Percentiles rank a stretch among this genome's conserved stretches.
Evolutionary conservation across 2,329 filamentous ascomycete genomes (phyloP).

Genomic region (Volutella citrinella): DNA sequence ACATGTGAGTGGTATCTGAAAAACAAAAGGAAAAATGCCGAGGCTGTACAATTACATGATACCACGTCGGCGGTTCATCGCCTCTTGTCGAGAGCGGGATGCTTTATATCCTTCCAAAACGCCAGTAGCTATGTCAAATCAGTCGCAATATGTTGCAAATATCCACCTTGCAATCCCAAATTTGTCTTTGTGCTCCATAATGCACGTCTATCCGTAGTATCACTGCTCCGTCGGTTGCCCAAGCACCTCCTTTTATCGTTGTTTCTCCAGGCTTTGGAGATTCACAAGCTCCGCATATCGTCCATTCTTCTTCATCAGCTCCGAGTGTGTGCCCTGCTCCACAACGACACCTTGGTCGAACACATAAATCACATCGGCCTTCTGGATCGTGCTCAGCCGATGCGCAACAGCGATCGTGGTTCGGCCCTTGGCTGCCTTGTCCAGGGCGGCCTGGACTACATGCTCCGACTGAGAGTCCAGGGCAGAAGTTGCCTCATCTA

Average conservation of each 20-base stretch:
- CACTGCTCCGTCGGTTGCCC: no score
- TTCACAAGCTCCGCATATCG: slow-evolving; percentile 78
- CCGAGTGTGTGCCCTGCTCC: slow-evolving; percentile 76
- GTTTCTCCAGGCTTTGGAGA: slow-evolving; percentile 71
- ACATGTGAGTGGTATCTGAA: no score
- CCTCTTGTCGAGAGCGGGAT: no score
- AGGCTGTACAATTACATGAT: no score
- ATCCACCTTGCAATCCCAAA: no score
- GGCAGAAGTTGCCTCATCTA: slow-evolving; percentile 79
- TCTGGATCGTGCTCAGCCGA: slow-evolving; percentile 86
- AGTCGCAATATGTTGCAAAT: no score
- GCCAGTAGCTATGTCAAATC: no score
- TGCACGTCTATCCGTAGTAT: no score
- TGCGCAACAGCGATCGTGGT: slow-evolving; percentile 96
- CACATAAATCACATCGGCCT: slow-evolving; percentile 94
- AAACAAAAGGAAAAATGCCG: no score
- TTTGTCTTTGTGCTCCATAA: no score
- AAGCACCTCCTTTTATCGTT: slow-evolving; percentile 28
- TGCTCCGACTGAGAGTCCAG: slow-evolving; percentile 76
- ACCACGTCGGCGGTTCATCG: no score
- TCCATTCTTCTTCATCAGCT: slow-evolving; percentile 67
- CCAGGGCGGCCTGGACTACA: slow-evolving; percentile 76
- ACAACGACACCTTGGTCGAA: slow-evolving; percentile 87
- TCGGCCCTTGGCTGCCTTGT: slow-evolving; percentile 77
- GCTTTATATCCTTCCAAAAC: no score